Base-by-base conservation (phyloP, 2,329 filamentous ascomycete species). In the Epichloe uncinata region DNA sequence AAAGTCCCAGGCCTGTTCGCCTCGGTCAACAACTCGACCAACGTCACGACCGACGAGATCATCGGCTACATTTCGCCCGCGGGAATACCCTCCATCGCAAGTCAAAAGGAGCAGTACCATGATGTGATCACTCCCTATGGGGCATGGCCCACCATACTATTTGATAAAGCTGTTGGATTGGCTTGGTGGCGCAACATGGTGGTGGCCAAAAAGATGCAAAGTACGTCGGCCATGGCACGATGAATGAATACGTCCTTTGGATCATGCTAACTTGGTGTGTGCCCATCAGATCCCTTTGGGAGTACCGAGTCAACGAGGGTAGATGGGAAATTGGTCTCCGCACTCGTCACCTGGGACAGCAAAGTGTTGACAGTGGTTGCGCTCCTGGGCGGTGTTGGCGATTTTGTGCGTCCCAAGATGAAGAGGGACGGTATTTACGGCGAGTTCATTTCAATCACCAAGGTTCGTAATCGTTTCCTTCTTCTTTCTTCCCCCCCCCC, bases 131-230 rank as follows among this genome's bases (percentile, higher is more conserved):
- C 67, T 0, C 68, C 68, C 0, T 70, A 70, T 18, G 63, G 63
- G 8, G 63, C 63, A 0, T 69, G 66, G 54, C 68, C 67, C 0
- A 64, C 60, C 7, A 57, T 69, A 0, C 47, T 70, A 33, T 62
- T 69, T 26, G 61, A 69, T 50, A 65, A 64, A 45, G 56, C 57
- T 5, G 63, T 69, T 3, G 68, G 68, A 0, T 55, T 70, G 22
- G 68, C 65, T 4, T 71, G 68, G 68, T 70, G 67, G 67, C 63
- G 61, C 45, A 70, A 69, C 46, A 71, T 69, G 66, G 60, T 64
- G 2, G 49, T 60, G 5, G 67, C 59, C 2, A 69, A 67, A 57
- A 69, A 69, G 57, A 70, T 71, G 68, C 69, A 71, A 49, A 71
- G 67, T 68, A 52, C 54, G 60, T 55, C 11, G 13, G 1, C 34